Base-by-base conservation (phyloP, 1,284 basidiomycete species). In the Inonotus obliquus region DNA sequence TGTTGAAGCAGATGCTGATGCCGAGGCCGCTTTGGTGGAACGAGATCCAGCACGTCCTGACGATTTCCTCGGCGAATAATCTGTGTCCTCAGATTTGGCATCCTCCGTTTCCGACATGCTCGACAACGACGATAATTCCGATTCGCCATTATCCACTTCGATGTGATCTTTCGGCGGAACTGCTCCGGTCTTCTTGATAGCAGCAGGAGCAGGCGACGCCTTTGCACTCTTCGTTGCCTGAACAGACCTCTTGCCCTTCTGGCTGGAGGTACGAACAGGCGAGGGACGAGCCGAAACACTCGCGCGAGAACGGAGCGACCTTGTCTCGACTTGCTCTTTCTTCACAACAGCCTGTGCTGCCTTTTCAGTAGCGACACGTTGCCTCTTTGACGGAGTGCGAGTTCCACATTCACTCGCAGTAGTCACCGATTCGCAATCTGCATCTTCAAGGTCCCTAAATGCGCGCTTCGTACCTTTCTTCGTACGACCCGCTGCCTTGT, bases 331-430 rank as follows among this genome's bases (percentile, higher is more conserved):
- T 11, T 14, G 32, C 9, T 52, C 51, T 32, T 35, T 57, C 55
- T 57, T 57, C 48, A 37, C 41, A 44, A 6, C n/a, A n/a, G 58
- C 49, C 21, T 14, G 4, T 27, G 17, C 32, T n/a, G 48, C 57
- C 47, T 59, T 59, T 35, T 58, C 57, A 27, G 52, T 56, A 4
- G 47, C 29, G 23, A 49, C 37, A 11, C 55, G 49, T 14, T 39
- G 52, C 10, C 57, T 47, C 51, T 63, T 63, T 25, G 62, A 58
- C 4, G 52, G 52, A 7, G 57, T 41, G 11, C 61, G 61, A 21
- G 35, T 13, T 44, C 41, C 41, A 6, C 29, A 49, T 19, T 39
- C 45, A 11, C 45, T 58, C 19, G 32, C 21, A 49, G 29, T 57
- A 19, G 48, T 32, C 32, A 41, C 54, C 13, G 53, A 47, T 23